Evolutionary conservation across 495 filamentous ascomycete genomes (phyloP), one percentile per base, ranked within the genome.

Genomic region (Collariella sp.): DNA sequence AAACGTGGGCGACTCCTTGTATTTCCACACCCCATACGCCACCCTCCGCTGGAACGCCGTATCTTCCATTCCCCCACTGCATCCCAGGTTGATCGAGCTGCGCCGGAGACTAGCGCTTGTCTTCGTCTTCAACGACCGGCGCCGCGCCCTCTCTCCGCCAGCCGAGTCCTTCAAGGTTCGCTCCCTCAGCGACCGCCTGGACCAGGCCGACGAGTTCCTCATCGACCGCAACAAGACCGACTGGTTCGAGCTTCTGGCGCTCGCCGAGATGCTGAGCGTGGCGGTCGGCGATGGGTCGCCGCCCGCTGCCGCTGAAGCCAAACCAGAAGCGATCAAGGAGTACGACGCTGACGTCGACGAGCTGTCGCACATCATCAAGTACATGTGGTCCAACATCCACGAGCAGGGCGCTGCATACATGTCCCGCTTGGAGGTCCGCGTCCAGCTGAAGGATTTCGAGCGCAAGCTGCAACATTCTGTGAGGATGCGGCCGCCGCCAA

Each of bases 321-420:
- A 71, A 24, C 60, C 70, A 1, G 75, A 78, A 22, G 68, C 55
- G 10, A 70, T 76, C 46, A 61, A 61, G 13, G 45, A 44, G 18
- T 93, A 88, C 70, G 83, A 96, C 61, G 62, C 66, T 5, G 73
- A 80, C 2, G 72, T 96, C 49, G 91, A 96, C 64, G 62, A 59
- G 9, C 71, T 96, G 2, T 76, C 81, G 13, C 64, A 71, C 15
- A 70, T 71, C 20, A 71, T 97, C 49, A 86, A 83, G 57, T 66
- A 69, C 19, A 79, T 93, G 41, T 85, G 83, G 64, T 79, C 77
- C 15, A 73, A 73, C 7, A 95, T 97, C 53, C 73, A 82, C 53
- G 88, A 91, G 62, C 77, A 81, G 0, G 87, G 87, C 23, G 84
- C 86, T 22, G 79, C 83, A 7, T 79, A 84, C 63, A 77, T 89